phyloP scores from a whole-genome alignment of 495 filamentous ascomycete genomes.

The Podospora conica region DNA sequence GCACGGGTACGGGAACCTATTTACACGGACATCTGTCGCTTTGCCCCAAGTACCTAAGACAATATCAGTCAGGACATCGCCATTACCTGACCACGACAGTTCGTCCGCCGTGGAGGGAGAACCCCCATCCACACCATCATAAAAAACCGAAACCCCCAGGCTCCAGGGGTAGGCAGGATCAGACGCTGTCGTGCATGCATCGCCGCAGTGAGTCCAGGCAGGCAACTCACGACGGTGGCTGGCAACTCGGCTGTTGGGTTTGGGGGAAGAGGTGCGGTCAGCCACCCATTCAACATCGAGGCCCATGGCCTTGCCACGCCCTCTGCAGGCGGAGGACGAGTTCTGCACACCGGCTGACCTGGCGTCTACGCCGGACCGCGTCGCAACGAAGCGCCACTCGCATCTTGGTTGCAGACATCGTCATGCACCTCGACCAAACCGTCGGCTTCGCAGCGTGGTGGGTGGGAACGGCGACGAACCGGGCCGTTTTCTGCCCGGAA shows the following conservation, averaged over 20 bases:
- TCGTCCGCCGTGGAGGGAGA: background rate
- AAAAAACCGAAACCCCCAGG: background rate
- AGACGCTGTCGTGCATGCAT: background rate
- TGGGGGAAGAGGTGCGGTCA: background rate
- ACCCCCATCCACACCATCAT: background rate
- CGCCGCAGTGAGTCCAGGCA: background rate
- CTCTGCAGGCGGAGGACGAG: slow-evolving; percentile 11
- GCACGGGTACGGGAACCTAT: too few relatives aligned
- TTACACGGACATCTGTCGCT: too few relatives aligned
- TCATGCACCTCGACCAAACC: slow-evolving; percentile 26
- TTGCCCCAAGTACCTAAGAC: too few relatives aligned
- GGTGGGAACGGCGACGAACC: slow-evolving; percentile 5
- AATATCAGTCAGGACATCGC: too few relatives aligned
- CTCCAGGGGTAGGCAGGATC: background rate
- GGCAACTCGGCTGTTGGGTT: background rate
- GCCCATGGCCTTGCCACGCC: slow-evolving; percentile 11
- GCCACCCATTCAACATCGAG: background rate
- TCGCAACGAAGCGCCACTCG: slow-evolving; percentile 20
- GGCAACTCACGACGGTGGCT: background rate
- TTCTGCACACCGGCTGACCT: background rate
- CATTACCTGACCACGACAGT: background rate
- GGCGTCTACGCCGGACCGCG: slow-evolving; percentile 6
- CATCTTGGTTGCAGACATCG: slow-evolving; percentile 15
- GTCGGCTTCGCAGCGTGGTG: slow-evolving; percentile 9
- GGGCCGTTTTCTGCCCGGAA: background rate